Evolutionary conservation across 2,329 filamentous ascomycete genomes (phyloP).

Genomic region (Neobulgaria alba): DNA sequence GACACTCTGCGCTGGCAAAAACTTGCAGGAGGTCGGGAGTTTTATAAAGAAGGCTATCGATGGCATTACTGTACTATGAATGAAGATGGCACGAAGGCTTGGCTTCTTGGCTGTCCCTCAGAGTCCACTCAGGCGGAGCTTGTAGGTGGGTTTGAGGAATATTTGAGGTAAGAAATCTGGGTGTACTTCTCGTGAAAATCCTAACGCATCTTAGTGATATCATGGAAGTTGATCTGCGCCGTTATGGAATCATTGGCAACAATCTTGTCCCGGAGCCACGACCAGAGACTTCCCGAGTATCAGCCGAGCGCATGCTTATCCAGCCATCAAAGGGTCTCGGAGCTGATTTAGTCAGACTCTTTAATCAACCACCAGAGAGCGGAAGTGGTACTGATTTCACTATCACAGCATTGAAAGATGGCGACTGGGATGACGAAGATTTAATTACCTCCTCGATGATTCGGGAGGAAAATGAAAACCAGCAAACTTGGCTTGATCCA

Average conservation of each 20-base stretch:
- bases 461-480: conserved; percentile 33
- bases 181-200: no score
- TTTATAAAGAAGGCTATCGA: conserved; percentile 84
- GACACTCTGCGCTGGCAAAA: conserved; percentile 88
- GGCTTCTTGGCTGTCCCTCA: conserved; percentile 86
- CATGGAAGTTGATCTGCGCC: conserved; percentile 83
- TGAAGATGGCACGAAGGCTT: conserved; percentile 89
- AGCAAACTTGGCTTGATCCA: conserved; percentile 47
- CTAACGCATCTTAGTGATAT: conserved; percentile 54
- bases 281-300: conserved; percentile 36
- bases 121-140: conserved; percentile 59
- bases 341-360: conserved; percentile 74
- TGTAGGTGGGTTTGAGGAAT: conserved; percentile 73
- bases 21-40: conserved; percentile 84
- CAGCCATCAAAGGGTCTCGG: conserved; percentile 64
- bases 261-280: conserved; percentile 51
- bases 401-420: conserved; percentile 80
- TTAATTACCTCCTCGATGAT: conserved; percentile 43
- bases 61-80: conserved; percentile 99
- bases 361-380: conserved; percentile 75
- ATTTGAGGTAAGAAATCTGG: conserved; percentile 47
- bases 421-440: conserved; percentile 56
- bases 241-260: conserved; percentile 84
- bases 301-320: conserved; percentile 37
- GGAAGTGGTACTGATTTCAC: conserved; percentile 86